A percentile compares a stretch with the other conserved stretches of the same genome.
Evolutionary conservation across 345 rosid genomes (phyloP).

Genomic region (Lenwebbia sp.): DNA sequence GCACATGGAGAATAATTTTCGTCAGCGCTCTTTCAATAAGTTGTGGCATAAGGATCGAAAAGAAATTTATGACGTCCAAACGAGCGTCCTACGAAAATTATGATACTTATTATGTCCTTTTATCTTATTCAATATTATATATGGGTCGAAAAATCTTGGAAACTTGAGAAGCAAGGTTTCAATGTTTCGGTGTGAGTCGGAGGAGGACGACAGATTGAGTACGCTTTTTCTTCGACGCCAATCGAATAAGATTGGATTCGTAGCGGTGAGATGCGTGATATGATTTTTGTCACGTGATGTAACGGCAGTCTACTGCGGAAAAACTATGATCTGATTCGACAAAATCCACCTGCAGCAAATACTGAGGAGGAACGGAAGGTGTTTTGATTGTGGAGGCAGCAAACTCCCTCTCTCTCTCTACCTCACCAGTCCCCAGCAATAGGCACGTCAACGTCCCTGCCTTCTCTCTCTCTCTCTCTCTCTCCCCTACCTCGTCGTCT

Average conservation of each 20-base stretch:
- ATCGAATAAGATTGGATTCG: no score
- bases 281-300: no score
- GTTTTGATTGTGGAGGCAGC: not conserved
- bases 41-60: no score
- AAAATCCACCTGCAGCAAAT: not conserved
- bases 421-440: fast-evolving
- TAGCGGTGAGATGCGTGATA: no score
- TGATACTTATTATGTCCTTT: no score
- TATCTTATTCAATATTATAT: no score
- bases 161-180: not conserved
- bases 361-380: not conserved
- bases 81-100: no score
- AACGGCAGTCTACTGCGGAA: not conserved
- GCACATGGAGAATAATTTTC: not conserved
- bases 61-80: no score
- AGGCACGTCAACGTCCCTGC: not conserved
- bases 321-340: not conserved
- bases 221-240: not conserved
- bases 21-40: no score
- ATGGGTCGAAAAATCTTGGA: not conserved
- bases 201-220: not conserved
- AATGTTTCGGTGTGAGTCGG: not conserved
- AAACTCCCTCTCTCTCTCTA: not conserved
- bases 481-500: not conserved
- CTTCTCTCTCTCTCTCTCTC: not conserved